Evolutionary conservation across 2,329 filamentous ascomycete species (phyloP).

Genomic region (Gyromitra esculenta): DNA sequence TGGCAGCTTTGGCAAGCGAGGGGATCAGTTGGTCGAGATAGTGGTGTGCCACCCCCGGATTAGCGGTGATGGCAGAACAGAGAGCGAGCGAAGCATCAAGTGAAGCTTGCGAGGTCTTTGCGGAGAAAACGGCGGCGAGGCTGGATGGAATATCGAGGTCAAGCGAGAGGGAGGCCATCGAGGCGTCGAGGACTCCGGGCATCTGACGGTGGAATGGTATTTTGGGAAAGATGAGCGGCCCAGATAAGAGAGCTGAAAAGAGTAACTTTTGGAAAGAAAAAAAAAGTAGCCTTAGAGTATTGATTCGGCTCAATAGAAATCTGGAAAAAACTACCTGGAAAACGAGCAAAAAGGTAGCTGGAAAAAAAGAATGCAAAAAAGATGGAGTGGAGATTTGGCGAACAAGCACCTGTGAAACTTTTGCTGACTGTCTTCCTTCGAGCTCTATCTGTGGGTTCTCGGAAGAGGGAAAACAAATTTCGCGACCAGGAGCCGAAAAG

Average conservation of each 20-base stretch:
- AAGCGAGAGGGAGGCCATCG: slow-evolving; percentile 39
- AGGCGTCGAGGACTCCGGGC: slow-evolving; percentile 50
- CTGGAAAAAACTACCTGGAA: neutral
- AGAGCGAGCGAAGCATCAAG: slow-evolving; percentile 72
- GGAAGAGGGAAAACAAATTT: slow-evolving; percentile 16
- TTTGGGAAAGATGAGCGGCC: neutral
- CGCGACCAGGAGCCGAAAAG: neutral
- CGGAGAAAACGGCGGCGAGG: slow-evolving; percentile 74
- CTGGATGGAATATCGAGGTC: slow-evolving; percentile 72
- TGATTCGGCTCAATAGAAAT: neutral
- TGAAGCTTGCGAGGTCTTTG: slow-evolving; percentile 74
- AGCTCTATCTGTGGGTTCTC: slow-evolving; percentile 31
- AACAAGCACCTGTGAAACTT: slow-evolving; percentile 31
- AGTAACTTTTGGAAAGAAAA: neutral
- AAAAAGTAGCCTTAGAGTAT: slow-evolving; percentile 5
- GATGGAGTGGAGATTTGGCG: slow-evolving; percentile 48
- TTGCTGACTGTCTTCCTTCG: slow-evolving; percentile 18
- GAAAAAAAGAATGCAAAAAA: slow-evolving; percentile 26
- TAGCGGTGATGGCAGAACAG: slow-evolving; percentile 66
- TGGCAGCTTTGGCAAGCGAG: slow-evolving; percentile 74
- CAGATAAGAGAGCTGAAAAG: slow-evolving; percentile 10
- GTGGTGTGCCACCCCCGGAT: slow-evolving; percentile 69
- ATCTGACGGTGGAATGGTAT: slow-evolving; percentile 27
- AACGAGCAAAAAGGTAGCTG: neutral
- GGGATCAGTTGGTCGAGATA: slow-evolving; percentile 68